Evolutionary conservation across 2,329 filamentous ascomycete species (phyloP), one percentile per base, ranked within the genome.

Genomic region (Moelleriella libera): DNA sequence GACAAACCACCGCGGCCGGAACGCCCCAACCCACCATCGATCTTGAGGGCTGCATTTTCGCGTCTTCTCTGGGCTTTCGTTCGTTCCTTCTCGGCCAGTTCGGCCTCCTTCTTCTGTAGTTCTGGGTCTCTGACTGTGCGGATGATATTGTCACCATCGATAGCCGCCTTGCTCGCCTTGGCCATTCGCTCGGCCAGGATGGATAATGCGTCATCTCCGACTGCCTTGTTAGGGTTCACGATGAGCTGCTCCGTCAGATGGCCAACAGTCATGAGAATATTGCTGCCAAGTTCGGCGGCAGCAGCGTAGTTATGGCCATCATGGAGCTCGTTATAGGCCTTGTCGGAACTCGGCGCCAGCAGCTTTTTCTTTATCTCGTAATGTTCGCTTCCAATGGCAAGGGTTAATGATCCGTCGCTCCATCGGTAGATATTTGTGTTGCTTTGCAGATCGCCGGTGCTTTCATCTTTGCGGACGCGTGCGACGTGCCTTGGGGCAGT

Each of bases 291-390:
- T 55, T 85, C 79, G 1, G 85, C 83, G 1, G 83, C 80, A 2
- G 82, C 82, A 6, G 86, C 77, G 57, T 89, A 90, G 55, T 83
- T 85, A 62, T 86, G 83, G 6, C 81, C 78, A 55, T 90, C 85
- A 51, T 82, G 75, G 30, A 78, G 70, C 55, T 82, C 76, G 50
- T 80, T 70, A 67, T 85, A 84, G 2, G 75, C 69, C 56, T 80
- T 76, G 56, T 70, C 66, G 10, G 65, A 67, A 2, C 72, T 68
- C 2, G 83, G 82, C 2, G 83, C 83, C 44, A 88, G 75, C 29
- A 72, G 66, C 63, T 86, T 88, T 55, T 76, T 80, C 52, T 80
- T 74, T 43, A 89, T 74, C 57, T 88, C 83, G 68, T 83, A 89
- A 57, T 89, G 85, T 52, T 82, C 79, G 50, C 78, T 80, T 11